Base-by-base conservation (phyloP, 2,329 filamentous ascomycete species). In the Pseudogymnoascus destructans region DNA sequence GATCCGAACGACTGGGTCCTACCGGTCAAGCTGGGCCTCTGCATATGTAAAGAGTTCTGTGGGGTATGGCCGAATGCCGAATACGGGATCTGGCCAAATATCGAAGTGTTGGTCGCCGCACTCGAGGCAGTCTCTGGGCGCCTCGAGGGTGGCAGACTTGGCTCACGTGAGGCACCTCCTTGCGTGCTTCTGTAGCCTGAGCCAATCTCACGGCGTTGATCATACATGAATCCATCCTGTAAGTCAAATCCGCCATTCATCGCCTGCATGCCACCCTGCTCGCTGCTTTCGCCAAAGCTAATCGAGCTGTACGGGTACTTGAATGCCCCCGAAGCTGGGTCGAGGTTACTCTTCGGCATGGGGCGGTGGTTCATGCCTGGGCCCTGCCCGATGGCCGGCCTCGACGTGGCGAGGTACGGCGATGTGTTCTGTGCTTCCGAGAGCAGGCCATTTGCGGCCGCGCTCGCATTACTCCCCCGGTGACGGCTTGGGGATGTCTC, bases 401-500 rank as follows among this genome's bases (percentile, higher is more conserved):
- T 74, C 1, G 73, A 67, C 33, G 75, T 63, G 1, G 74, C 66
- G 63, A 77, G 80, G 64, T 76, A 76, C 35, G 75, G 66, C 27
- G 73, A 68, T 62, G 72, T 68, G 59, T 72, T 76, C 42, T 73
- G 68, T 9, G 75, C 63, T 42, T 79, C 77, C 33, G 69, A 65
- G 5, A 75, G 64, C 19, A 21, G 19, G n/a, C 64, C 65, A 30
- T 68, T 66, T 19, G 64, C 60, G 15, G 68, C 64, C 1, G 69
- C 64, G 61, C 68, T 70, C 30, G 74, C 69, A 27, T 75, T 74
- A 59, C 71, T 73, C 40, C 79, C 73, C 61, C 80, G 76, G 32
- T 75, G 74, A 59, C 79, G 75, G 42, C 77, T 77, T 2, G 84
- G 82, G 11, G 84, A 86, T 32, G 78, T 78, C 62, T 74, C 80